A percentile compares a stretch with the other conserved stretches of the same genome.
These are phyloP conservation scores for Plenodomus tracheiphilus DNA, from an alignment of 2,329 filamentous ascomycete genomes.

Conservation along the genomic window DNA sequence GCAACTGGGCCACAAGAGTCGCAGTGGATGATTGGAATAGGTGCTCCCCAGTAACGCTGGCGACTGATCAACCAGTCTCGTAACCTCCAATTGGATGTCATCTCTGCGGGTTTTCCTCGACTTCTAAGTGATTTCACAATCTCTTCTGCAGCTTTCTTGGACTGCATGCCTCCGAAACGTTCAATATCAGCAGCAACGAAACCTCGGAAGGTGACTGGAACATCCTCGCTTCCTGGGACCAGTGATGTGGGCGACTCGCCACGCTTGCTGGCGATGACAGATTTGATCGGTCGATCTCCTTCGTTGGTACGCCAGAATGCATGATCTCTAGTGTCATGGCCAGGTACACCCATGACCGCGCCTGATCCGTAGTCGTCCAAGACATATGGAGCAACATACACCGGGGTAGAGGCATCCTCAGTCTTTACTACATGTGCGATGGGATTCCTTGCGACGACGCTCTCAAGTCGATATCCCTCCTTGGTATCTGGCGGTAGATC, in stretches of 20 bases:
- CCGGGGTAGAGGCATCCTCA: constrained; percentile 61
- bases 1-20: constrained; percentile 74
- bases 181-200: constrained; percentile 69
- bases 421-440: constrained; percentile 58
- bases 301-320: constrained; percentile 78
- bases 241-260: constrained; percentile 12
- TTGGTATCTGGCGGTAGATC: constrained; percentile 61
- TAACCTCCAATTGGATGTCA: constrained; percentile 75
- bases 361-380: constrained; percentile 83
- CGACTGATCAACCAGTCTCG: constrained; percentile 89
- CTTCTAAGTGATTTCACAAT: constrained; percentile 58
- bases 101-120: constrained; percentile 60
- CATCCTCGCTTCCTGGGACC: constrained; percentile 46
- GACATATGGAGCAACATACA: constrained; percentile 85
- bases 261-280: constrained; percentile 51
- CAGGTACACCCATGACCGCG: constrained; percentile 90
- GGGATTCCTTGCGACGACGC: constrained; percentile 36
- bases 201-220: constrained; percentile 67
- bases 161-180: constrained; percentile 65
- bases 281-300: constrained; percentile 61
- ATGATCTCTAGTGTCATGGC: constrained; percentile 77
- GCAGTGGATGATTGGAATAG: constrained; percentile 88
- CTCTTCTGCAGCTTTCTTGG: constrained; percentile 62
- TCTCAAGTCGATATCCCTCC: constrained; percentile 67
- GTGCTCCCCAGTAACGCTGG: constrained; percentile 91